These are phyloP conservation scores for Stropharia rugosoannulata DNA, from an alignment of 768 basidiomycete species.

Conservation along the genomic window DNA sequence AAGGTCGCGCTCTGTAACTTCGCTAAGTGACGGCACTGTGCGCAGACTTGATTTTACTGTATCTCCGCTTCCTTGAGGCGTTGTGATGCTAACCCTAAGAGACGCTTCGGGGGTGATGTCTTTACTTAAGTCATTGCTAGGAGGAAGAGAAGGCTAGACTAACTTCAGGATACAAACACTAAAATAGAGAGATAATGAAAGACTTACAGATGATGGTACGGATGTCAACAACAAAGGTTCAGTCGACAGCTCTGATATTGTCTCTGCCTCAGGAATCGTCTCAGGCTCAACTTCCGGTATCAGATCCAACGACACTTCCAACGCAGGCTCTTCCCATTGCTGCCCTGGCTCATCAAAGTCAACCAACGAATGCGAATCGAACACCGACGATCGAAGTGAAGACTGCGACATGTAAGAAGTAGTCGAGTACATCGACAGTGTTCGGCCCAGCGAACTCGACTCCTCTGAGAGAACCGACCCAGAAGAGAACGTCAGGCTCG, in stretches of 20 bases:
- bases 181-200: neutral
- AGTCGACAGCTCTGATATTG: slow-evolving; percentile 26
- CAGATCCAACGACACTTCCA: neutral
- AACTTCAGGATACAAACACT: neutral
- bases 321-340: neutral
- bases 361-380: slow-evolving; percentile 33
- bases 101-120: slow-evolving; percentile 37
- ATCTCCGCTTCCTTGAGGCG: slow-evolving; percentile 35
- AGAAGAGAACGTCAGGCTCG: slow-evolving; percentile 29
- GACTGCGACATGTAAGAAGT: slow-evolving; percentile 43
- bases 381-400: slow-evolving; percentile 38
- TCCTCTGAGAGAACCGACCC: slow-evolving; percentile 28
- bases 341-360: slow-evolving; percentile 20
- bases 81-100: slow-evolving; percentile 36
- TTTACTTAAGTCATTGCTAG: slow-evolving; percentile 7
- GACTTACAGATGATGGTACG: slow-evolving; percentile 36
- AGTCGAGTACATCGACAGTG: slow-evolving; percentile 34
- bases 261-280: neutral
- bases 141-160: slow-evolving; percentile 19
- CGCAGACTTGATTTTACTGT: slow-evolving; percentile 33
- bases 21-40: slow-evolving; percentile 33
- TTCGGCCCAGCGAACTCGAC: slow-evolving; percentile 35
- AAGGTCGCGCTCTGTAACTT: slow-evolving; percentile 50
- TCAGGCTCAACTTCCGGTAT: neutral
- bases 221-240: slow-evolving; percentile 59